Evolutionary conservation across 1,284 basidiomycete genomes (phyloP).

Genomic region (Termitomyces sp.): DNA sequence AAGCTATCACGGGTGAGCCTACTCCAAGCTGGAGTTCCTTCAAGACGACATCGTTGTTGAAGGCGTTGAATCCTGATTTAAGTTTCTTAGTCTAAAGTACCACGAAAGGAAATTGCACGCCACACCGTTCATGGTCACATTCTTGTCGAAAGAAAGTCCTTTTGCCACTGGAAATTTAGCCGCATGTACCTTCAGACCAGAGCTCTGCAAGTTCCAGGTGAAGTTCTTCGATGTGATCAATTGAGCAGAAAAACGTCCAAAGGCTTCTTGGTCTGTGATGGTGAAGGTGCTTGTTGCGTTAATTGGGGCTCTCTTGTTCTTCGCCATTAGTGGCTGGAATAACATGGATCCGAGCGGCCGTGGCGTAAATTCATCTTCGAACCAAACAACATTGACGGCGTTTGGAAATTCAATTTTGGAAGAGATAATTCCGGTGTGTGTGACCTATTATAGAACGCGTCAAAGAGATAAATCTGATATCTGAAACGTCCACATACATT

Average conservation of each 20-base stretch:
- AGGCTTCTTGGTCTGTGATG: slow-evolving; percentile 49
- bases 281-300: slow-evolving; percentile 54
- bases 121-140: slow-evolving; percentile 47
- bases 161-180: slow-evolving; percentile 61
- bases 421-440: slow-evolving; percentile 56
- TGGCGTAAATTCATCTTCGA: slow-evolving; percentile 38
- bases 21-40: slow-evolving; percentile 65
- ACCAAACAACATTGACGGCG: slow-evolving; percentile 52
- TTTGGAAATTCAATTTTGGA: slow-evolving; percentile 56
- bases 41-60: slow-evolving; percentile 53
- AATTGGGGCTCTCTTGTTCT: slow-evolving; percentile 50
- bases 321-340: slow-evolving; percentile 41
- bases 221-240: slow-evolving; percentile 69
- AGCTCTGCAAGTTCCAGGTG: slow-evolving; percentile 63
- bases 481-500: slow-evolving; percentile 26
- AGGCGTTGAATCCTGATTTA: slow-evolving; percentile 58
- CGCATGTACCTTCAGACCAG: slow-evolving; percentile 62
- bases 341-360: slow-evolving; percentile 47
- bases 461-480: slow-evolving; percentile 15
- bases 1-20: slow-evolving; percentile 53
- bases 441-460: slow-evolving; percentile 36
- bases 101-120: not conserved
- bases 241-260: slow-evolving; percentile 50
- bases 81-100: not conserved
- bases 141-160: slow-evolving; percentile 59